These are phyloP conservation scores for Trichoderma sp. DNA, from an alignment of 2,329 filamentous ascomycete species.

Conservation along the genomic window DNA sequence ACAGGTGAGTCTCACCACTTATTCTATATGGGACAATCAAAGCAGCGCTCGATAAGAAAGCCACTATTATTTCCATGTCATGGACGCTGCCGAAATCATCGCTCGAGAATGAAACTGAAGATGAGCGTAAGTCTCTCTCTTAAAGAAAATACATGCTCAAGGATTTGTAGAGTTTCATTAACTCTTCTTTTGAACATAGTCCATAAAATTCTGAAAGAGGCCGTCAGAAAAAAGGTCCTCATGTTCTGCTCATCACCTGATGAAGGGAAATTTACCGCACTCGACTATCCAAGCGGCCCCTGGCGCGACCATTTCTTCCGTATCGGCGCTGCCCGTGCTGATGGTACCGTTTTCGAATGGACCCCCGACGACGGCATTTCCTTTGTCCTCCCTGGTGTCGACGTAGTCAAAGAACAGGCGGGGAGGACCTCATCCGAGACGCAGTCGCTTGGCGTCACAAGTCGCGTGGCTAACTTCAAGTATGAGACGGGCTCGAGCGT, in stretches of 20 bases:
- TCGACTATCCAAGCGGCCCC: not conserved
- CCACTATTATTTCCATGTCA: not conserved
- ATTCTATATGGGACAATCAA: not conserved
- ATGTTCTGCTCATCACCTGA: not conserved
- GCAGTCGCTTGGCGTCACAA: not conserved
- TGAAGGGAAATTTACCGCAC: not conserved
- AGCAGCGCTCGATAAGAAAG: not conserved
- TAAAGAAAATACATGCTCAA: too few relatives aligned
- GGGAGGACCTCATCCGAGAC: too few relatives aligned
- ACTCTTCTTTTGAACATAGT: too few relatives aligned
- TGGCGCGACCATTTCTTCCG: not conserved
- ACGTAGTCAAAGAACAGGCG: too few relatives aligned
- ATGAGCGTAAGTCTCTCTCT: too few relatives aligned
- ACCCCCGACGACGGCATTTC: too few relatives aligned
- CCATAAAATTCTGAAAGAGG: not conserved
- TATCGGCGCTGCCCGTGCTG: too few relatives aligned
- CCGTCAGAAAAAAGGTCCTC: not conserved
- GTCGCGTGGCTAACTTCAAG: constrained; percentile 12
- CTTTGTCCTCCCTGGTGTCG: too few relatives aligned
- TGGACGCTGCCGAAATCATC: not conserved
- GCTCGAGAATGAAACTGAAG: too few relatives aligned
- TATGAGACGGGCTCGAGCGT: constrained; percentile 30
- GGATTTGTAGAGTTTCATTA: too few relatives aligned
- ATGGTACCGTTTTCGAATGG: too few relatives aligned
- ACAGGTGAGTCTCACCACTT: not conserved